Evolutionary conservation across 345 rosid genomes (phyloP).

Genomic region (Eucalyptus paniculata): DNA sequence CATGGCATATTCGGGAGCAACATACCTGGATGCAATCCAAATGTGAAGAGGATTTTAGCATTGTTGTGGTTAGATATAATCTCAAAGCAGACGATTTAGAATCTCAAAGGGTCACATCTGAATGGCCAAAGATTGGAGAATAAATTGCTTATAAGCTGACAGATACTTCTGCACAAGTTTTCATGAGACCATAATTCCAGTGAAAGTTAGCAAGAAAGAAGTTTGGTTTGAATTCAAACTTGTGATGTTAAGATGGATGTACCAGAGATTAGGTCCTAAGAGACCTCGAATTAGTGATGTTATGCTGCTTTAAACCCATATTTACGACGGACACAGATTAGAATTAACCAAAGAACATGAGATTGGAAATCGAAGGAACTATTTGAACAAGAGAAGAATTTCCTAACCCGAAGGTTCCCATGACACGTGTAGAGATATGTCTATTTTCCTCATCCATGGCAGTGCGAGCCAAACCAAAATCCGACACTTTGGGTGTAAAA

Average conservation of each 20-base stretch:
- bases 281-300: neutral
- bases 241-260: neutral
- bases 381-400: neutral
- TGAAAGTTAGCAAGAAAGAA: neutral
- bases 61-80: neutral
- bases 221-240: neutral
- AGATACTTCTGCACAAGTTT: neutral
- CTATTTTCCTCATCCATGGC: constrained; percentile 82
- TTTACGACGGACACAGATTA: neutral
- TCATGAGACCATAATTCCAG: neutral
- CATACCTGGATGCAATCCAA: constrained; percentile 41
- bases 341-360: neutral
- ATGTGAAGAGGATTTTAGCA: neutral
- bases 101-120: neutral
- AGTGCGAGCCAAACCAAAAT: constrained; percentile 91
- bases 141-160: neutral
- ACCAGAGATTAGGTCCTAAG: neutral
- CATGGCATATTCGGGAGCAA: constrained; percentile 99
- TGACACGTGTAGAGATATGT: constrained; percentile 93
- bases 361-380: neutral
- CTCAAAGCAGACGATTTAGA: neutral
- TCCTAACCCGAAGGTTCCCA: constrained; percentile 95
- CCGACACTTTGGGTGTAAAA: constrained; percentile 89
- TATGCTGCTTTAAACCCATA: neutral
- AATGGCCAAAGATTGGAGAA: neutral